These are phyloP conservation scores for Tuber magnatum DNA, from an alignment of 495 filamentous ascomycete genomes.

Conservation along the genomic window DNA sequence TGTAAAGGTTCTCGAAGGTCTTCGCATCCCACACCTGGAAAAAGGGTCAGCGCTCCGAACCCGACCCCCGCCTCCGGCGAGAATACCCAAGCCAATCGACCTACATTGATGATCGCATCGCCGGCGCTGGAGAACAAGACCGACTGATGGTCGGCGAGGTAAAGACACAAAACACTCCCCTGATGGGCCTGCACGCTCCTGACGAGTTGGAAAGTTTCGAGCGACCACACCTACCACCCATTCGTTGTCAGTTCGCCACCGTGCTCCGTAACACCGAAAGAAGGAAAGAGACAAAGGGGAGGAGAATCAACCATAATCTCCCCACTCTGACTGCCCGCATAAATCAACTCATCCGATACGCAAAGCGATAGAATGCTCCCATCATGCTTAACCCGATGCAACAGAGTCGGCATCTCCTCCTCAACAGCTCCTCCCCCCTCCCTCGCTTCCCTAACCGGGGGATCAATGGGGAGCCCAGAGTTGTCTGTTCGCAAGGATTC, in stretches of 20 bases:
- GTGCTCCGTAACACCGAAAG: not conserved
- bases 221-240: slow-evolving; percentile 60
- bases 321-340: slow-evolving; percentile 83
- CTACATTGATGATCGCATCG: slow-evolving; percentile 85
- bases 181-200: slow-evolving; percentile 74
- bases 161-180: slow-evolving; percentile 80
- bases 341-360: slow-evolving; percentile 58
- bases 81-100: slow-evolving; percentile 32
- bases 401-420: slow-evolving; percentile 47
- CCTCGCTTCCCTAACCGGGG: not conserved
- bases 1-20: slow-evolving; percentile 65
- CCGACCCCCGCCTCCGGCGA: slow-evolving; percentile 28
- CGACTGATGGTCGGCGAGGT: slow-evolving; percentile 62
- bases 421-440: not conserved
- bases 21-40: slow-evolving; percentile 57
- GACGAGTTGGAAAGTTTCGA: slow-evolving; percentile 74
- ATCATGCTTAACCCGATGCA: slow-evolving; percentile 63
- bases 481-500: slow-evolving; percentile 22
- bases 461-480: slow-evolving; percentile 14
- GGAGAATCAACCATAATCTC: slow-evolving; percentile 63
- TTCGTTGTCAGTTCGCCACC: slow-evolving; percentile 13
- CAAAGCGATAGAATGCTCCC: slow-evolving; percentile 66
- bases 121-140: slow-evolving; percentile 88
- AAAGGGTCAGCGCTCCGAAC: slow-evolving; percentile 38
- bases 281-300: not conserved